Conservation (phyloP, 2,329 filamentous ascomycete genomes). For the Microdochium nivale region DNA sequence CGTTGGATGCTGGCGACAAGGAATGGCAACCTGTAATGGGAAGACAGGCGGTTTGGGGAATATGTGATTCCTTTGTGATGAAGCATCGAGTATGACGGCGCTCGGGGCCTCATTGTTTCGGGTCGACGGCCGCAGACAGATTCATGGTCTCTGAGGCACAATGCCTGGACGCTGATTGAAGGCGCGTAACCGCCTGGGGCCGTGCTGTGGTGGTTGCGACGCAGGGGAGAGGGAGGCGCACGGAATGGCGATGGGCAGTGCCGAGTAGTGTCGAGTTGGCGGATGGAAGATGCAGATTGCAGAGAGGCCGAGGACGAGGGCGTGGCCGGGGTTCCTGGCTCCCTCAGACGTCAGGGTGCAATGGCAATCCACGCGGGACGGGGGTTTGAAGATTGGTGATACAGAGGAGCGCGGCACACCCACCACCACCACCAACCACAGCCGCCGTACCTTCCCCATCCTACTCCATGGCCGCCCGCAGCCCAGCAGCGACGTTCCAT, state of each 20-base stretch:
- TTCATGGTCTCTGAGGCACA: background rate
- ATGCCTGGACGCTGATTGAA: too few relatives aligned
- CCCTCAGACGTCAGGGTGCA: background rate
- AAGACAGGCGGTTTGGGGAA: slow-evolving; percentile 3
- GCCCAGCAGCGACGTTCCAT: background rate
- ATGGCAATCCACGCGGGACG: background rate
- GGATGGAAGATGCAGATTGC: background rate
- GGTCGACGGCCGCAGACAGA: slow-evolving; percentile 2
- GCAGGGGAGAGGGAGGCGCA: background rate
- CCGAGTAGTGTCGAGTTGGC: background rate
- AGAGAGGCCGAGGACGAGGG: background rate
- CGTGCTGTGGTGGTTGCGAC: too few relatives aligned
- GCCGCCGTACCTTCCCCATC: background rate
- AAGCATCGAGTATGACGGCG: slow-evolving; percentile 21
- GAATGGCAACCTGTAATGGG: background rate
- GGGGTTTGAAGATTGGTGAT: background rate
- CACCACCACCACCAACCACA: background rate
- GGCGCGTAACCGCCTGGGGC: too few relatives aligned
- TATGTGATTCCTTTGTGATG: slow-evolving; percentile 19
- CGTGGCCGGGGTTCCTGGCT: background rate
- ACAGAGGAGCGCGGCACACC: background rate
- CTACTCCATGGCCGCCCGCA: background rate
- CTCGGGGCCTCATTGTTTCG: slow-evolving; percentile 25
- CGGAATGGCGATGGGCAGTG: background rate
- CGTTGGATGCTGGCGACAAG: background rate